Percentiles rank a stretch among this genome's conserved stretches.
Conservation (phyloP, 2,329 filamentous ascomycete species). For the Botrytis byssoidea region DNA sequence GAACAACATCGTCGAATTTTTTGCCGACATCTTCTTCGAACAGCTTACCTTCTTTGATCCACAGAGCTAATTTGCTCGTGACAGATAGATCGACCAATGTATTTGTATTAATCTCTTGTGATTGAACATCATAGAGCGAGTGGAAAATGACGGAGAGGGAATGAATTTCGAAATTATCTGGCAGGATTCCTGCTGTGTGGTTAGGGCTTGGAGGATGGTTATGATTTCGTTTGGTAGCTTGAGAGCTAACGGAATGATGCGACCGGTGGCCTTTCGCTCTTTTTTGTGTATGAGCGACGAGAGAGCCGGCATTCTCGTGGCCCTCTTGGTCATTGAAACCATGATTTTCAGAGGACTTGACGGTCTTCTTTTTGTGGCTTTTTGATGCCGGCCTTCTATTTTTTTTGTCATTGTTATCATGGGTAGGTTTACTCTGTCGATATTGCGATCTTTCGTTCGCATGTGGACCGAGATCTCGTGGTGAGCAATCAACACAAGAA, state of each 20-base stretch:
- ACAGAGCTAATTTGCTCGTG: constrained; percentile 70
- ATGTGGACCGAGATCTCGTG: constrained; percentile 65
- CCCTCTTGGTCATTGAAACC: constrained; percentile 58
- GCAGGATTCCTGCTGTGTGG: constrained; percentile 67
- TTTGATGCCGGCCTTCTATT: constrained; percentile 73
- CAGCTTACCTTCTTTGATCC: constrained; percentile 72
- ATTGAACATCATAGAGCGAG: constrained; percentile 64
- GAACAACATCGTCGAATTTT: constrained; percentile 66
- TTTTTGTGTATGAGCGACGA: constrained; percentile 61
- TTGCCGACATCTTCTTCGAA: constrained; percentile 66
- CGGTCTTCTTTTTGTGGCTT: constrained; percentile 79
- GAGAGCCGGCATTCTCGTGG: constrained; percentile 48
- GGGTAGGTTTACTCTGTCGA: constrained; percentile 52
- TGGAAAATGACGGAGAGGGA: constrained; percentile 75
- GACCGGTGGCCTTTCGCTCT: constrained; percentile 81
- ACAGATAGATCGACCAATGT: constrained; percentile 74
- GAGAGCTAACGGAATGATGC: constrained; percentile 72
- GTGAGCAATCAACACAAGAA: constrained; percentile 85
- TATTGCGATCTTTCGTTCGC: constrained; percentile 72
- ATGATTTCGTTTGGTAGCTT: constrained; percentile 58
- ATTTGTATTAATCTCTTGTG: constrained; percentile 66
- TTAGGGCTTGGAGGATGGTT: constrained; percentile 68
- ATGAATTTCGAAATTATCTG: constrained; percentile 62
- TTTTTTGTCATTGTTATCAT: constrained; percentile 62
- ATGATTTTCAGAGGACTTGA: constrained; percentile 65